These are phyloP conservation scores for Tetrapisispora arboricola DNA, from an alignment of 805 yeast species.

Conservation along the genomic window DNA sequence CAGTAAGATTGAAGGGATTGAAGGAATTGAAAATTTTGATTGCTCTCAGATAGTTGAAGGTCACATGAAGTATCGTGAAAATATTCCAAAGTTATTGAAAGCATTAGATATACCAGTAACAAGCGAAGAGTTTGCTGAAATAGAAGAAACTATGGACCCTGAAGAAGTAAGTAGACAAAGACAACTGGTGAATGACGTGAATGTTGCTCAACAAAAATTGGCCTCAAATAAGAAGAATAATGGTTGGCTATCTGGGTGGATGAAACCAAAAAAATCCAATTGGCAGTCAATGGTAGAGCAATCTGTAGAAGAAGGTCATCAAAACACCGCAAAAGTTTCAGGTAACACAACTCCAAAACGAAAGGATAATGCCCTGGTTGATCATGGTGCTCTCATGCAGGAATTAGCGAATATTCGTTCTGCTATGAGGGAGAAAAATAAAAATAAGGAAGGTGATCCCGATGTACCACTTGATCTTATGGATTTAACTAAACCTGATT, in stretches of 20 bases:
- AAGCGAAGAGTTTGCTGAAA: conserved; percentile 86
- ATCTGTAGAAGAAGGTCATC: conserved; percentile 19
- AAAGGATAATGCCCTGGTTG: conserved; percentile 20
- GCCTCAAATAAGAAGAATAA: conserved; percentile 31
- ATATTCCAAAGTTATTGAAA: conserved; percentile 73
- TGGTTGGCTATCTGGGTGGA: conserved; percentile 36
- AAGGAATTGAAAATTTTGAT: conserved; percentile 73
- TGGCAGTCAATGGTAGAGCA: conserved; percentile 57
- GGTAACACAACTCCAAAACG: conserved; percentile 6
- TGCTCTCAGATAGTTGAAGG: conserved; percentile 85
- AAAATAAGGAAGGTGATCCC: background rate
- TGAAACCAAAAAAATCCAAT: conserved; percentile 44
- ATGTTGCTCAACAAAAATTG: conserved; percentile 64
- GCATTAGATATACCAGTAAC: conserved; percentile 69
- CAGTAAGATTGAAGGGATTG: conserved; percentile 54
- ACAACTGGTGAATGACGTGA: conserved; percentile 73
- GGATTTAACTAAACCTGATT: conserved; percentile 3
- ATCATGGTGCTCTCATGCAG: conserved; percentile 23
- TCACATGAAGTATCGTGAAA: conserved; percentile 94
- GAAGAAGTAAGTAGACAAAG: conserved; percentile 77
- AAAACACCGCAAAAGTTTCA: conserved; percentile 5
- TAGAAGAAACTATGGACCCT: conserved; percentile 84
- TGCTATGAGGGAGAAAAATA: conserved; percentile 9
- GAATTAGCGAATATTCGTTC: conserved; percentile 19
- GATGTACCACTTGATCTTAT: background rate